Base-by-base conservation (phyloP, 352 stramenopile species). In the Pythium folliculosum region DNA sequence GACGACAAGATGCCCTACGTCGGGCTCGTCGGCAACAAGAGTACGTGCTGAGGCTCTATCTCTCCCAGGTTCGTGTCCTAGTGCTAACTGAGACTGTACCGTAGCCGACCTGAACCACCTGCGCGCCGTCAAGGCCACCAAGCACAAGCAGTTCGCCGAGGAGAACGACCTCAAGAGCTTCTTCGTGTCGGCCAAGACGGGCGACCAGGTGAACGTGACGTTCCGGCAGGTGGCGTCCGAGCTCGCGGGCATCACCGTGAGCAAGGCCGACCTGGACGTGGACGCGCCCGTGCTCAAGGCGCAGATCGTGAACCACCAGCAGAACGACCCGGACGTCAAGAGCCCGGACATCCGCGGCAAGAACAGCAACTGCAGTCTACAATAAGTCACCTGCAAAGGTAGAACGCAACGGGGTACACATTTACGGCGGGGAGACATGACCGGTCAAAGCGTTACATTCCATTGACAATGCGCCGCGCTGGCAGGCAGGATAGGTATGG, bases 181-280 rank as follows among this genome's bases (percentile, higher is more conserved):
- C 72, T 93, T 97, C 56, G 82, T 98, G 63, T 98, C 92, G 27
- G 95, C 95, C 22, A 98, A 98, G 76, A 96, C 87, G 0, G 95
- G 94, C n/a, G 94, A 98, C 73, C 77, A 94, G 44, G 84, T 98
- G 55, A 96, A 95, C 67, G 67, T 80, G n/a, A 72, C 81, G 5
- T 97, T 98, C 68, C 85, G 81, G 30, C 85, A 96, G 62, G 72
- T 98, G 43, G 86, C 89, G 14, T 81, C 91, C 9, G 88, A 95
- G 47, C 68, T 98, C 35, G 86, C 87, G 0, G 86, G 90, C 21
- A 81, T 98, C 48, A 51, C 79, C 3, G 72, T 98, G n/a, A 85
- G 78, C 9, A 91, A 94, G 60, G 74, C 82, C 0, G 92, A 98
- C 23, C 66, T 97, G 40, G 90, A 98, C 32, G 72, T 90, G 9